Evolutionary conservation across 768 basidiomycete species (phyloP).

Genomic region (Tricholoma flavovirens): DNA sequence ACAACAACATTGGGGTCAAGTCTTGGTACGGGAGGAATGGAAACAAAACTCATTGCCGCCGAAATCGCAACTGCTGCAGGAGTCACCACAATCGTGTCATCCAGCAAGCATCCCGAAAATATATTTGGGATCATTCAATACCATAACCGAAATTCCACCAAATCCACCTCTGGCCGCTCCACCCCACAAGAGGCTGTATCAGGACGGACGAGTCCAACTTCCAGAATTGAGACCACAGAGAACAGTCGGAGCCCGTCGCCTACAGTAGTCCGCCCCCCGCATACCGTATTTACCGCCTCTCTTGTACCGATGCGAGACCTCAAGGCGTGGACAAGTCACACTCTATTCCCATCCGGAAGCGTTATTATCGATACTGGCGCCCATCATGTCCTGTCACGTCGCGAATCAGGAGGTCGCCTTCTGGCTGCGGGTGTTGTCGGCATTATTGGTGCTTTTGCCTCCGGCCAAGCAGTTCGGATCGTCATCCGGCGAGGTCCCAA

Average conservation of each 20-base stretch:
- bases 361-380: slow-evolving; percentile 90
- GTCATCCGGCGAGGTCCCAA: slow-evolving; percentile 43
- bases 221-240: slow-evolving; percentile 8
- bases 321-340: slow-evolving; percentile 97
- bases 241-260: slow-evolving; percentile 17
- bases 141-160: slow-evolving; percentile 40
- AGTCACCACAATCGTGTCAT: slow-evolving; percentile 85
- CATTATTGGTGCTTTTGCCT: slow-evolving; percentile 85
- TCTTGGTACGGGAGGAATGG: slow-evolving; percentile 98
- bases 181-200: slow-evolving; percentile 30
- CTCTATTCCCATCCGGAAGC: slow-evolving; percentile 81
- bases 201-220: slow-evolving; percentile 13
- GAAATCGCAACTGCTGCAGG: slow-evolving; percentile 96
- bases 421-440: slow-evolving; percentile 89
- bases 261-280: slow-evolving; percentile 53
- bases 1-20: slow-evolving; percentile 89
- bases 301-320: slow-evolving; percentile 71
- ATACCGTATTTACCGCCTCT: slow-evolving; percentile 84
- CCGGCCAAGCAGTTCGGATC: slow-evolving; percentile 90
- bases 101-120: slow-evolving; percentile 70
- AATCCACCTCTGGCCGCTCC: slow-evolving; percentile 22
- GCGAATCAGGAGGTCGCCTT: slow-evolving; percentile 85
- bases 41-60: slow-evolving; percentile 97
- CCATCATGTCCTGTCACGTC: slow-evolving; percentile 74
- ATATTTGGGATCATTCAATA: slow-evolving; percentile 82